phyloP scores from a whole-genome alignment of 2,329 filamentous ascomycete species.

The Cordyceps farinosa region DNA sequence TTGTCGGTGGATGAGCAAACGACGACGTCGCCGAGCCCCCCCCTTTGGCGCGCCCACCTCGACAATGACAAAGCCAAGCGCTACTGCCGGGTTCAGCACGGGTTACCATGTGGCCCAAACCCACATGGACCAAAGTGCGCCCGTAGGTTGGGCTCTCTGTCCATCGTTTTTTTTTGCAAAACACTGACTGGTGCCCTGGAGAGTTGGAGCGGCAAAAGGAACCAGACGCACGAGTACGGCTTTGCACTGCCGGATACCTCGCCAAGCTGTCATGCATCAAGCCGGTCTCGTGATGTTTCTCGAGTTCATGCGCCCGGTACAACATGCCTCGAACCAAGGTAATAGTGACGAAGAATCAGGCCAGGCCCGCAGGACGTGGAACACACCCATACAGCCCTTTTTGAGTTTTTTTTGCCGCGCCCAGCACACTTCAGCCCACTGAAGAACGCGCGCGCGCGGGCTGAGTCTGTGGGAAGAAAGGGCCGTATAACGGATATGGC shows the following conservation, averaged over 20 bases:
- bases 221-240: too few species aligned
- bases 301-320: background rate
- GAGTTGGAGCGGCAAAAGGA: too few species aligned
- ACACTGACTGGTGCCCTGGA: too few species aligned
- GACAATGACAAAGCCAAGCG: background rate
- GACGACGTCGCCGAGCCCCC: too few species aligned
- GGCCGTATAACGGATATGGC: background rate
- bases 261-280: background rate
- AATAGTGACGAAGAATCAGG: conserved; percentile 6
- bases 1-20: too few species aligned
- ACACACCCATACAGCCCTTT: background rate
- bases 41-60: background rate
- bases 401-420: conserved; percentile 3
- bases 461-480: background rate
- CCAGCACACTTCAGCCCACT: background rate
- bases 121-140: background rate
- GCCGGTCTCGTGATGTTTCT: background rate
- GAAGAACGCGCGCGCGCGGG: background rate
- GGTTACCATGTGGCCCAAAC: background rate
- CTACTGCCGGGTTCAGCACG: conserved; percentile 1
- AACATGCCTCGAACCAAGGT: background rate
- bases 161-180: too few species aligned
- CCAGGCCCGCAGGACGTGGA: background rate
- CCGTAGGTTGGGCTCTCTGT: background rate
- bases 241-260: too few species aligned